Evolutionary conservation across 2,329 filamentous ascomycete genomes (phyloP).

Genomic region (Exophiala sp.): DNA sequence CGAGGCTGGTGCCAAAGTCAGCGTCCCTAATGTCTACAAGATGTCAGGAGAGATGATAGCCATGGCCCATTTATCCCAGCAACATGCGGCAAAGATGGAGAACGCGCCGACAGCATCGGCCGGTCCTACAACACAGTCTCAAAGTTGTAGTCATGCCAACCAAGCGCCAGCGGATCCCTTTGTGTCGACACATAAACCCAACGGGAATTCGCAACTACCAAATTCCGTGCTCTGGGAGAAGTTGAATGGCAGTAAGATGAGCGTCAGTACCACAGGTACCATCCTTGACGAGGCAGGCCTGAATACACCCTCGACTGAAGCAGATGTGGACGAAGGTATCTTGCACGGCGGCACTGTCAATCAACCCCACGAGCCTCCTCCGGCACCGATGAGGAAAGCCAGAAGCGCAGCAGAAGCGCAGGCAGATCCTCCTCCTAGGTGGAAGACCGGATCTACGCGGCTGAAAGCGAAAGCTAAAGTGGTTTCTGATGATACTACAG

Average conservation of each 20-base stretch:
- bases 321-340: constrained; percentile 22
- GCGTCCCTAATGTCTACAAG: constrained; percentile 81
- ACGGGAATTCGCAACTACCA: constrained; percentile 34
- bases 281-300: constrained; percentile 24
- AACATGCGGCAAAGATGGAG: constrained; percentile 28
- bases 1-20: constrained; percentile 66
- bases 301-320: constrained; percentile 21
- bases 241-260: constrained; percentile 43
- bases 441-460: constrained; percentile 50
- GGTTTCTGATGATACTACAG: constrained; percentile 38
- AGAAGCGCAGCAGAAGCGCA: constrained; percentile 50
- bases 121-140: constrained; percentile 30
- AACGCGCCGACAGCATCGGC: constrained; percentile 30
- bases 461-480: constrained; percentile 38
- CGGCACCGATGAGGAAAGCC: constrained; percentile 45
- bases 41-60: constrained; percentile 59
- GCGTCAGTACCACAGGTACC: constrained; percentile 30
- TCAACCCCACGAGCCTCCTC: constrained; percentile 38
- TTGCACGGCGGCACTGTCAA: constrained; percentile 21
- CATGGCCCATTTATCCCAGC: constrained; percentile 35
- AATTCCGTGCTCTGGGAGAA: constrained; percentile 47
- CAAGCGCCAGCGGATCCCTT: constrained; percentile 43
- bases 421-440: constrained; percentile 57
- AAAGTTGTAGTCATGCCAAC: constrained; percentile 31
- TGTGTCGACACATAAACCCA: constrained; percentile 34